phyloP scores from a whole-genome alignment of 208 protist genomes.

The Leptomonas pyrrhocoris region DNA sequence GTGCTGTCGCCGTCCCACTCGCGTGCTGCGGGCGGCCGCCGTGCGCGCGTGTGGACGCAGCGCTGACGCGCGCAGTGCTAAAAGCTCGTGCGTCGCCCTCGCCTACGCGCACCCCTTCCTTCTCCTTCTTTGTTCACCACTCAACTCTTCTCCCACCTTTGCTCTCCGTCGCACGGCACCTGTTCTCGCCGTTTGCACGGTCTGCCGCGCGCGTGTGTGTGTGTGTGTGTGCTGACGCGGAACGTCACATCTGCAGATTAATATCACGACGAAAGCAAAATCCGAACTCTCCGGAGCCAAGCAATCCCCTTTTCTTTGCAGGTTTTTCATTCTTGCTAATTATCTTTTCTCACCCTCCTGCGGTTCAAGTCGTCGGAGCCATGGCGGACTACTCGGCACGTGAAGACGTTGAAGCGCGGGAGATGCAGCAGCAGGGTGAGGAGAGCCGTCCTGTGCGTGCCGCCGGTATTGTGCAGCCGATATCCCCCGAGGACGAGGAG shows the following conservation, averaged over 20 bases:
- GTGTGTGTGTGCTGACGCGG: not conserved
- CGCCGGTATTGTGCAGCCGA: constrained; percentile 21
- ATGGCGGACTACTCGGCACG: constrained; percentile 10
- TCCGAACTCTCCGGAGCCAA: not conserved
- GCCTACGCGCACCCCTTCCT: no score
- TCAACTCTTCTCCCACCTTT: no score
- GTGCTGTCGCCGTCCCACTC: no score
- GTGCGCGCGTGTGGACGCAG: no score
- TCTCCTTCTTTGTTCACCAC: no score
- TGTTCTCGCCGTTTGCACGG: no score
- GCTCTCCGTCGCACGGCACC: no score
- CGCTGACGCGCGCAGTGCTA: no score
- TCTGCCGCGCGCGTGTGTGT: not conserved
- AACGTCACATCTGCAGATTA: not conserved
- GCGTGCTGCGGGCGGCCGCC: no score
- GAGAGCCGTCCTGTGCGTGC: constrained; percentile 2
- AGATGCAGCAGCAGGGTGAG: constrained; percentile 18
- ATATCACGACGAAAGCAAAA: not conserved
- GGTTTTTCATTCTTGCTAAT: no score
- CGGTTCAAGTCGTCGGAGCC: no score
- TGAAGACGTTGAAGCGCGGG: not conserved
- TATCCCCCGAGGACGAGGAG: constrained; percentile 13
- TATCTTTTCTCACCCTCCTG: not conserved
- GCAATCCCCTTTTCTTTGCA: not conserved
- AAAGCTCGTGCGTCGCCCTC: no score